These are phyloP conservation scores for Globisporangium solare DNA, from an alignment of 352 stramenopile genomes.

Conservation along the genomic window DNA sequence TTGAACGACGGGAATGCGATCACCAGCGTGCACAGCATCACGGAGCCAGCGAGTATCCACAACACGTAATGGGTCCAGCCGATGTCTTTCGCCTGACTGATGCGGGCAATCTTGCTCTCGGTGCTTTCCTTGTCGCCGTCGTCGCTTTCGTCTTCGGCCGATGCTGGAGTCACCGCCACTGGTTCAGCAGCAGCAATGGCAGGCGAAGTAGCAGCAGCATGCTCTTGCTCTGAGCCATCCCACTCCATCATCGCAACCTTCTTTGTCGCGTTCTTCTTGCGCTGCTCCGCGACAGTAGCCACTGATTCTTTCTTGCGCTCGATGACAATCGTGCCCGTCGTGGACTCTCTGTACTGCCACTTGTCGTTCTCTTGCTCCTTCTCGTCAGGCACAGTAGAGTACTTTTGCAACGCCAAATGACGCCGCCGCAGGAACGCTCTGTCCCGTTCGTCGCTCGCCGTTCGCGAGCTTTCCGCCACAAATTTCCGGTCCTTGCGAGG, in stretches of 20 bases:
- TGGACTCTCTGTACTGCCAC: constrained; percentile 15
- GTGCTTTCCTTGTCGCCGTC: constrained; percentile 18
- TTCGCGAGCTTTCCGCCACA: constrained; percentile 37
- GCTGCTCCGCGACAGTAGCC: too few relatives aligned
- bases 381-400: constrained; percentile 21
- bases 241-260: background rate
- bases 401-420: constrained; percentile 32
- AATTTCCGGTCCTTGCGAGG: constrained; percentile 41
- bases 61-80: constrained; percentile 31
- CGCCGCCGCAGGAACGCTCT: constrained; percentile 36
- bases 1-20: constrained; percentile 33
- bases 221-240: background rate
- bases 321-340: constrained; percentile 10
- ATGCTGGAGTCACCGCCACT: too few relatives aligned
- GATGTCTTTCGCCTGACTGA: constrained; percentile 34
- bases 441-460: constrained; percentile 48
- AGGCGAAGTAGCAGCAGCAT: background rate
- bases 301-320: constrained; percentile 11
- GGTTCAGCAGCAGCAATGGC: background rate
- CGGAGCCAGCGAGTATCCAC: constrained; percentile 29
- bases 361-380: constrained; percentile 14
- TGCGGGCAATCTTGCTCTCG: constrained; percentile 22
- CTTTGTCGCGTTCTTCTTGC: constrained; percentile 11
- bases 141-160: constrained; percentile 9
- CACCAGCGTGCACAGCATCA: constrained; percentile 38